Percentiles rank a stretch among this genome's conserved stretches.
These are phyloP conservation scores for Monosporascus sp. DNA, from an alignment of 2,329 filamentous ascomycete genomes.

Conservation along the genomic window DNA sequence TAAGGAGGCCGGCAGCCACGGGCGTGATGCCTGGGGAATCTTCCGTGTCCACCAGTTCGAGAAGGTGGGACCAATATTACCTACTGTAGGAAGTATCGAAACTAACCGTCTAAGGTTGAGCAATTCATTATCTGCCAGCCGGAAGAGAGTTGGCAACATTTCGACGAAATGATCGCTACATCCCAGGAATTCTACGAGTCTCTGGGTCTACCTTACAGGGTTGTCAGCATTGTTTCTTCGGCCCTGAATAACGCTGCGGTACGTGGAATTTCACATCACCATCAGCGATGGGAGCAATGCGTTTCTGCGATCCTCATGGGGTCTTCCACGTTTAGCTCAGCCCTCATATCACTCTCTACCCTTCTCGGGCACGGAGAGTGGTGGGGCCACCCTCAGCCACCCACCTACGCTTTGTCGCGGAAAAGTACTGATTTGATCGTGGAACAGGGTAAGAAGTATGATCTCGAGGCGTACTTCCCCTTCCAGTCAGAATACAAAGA, in stretches of 20 bases:
- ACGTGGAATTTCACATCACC: too few relatives aligned
- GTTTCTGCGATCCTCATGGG: too few relatives aligned
- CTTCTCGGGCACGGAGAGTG: too few relatives aligned
- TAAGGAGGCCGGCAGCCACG: constrained; percentile 88
- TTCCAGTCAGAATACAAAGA: constrained; percentile 98
- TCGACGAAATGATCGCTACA: constrained; percentile 85
- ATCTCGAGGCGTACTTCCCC: constrained; percentile 94
- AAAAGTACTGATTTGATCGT: too few relatives aligned
- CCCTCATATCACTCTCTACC: too few relatives aligned
- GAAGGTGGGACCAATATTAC: constrained; percentile 49
- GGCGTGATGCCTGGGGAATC: constrained; percentile 94
- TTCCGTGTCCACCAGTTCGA: constrained; percentile 99
- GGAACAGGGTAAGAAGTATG: constrained; percentile 68
- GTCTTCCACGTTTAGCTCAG: too few relatives aligned
- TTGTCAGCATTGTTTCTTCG: constrained; percentile 93
- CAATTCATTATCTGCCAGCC: constrained; percentile 61
- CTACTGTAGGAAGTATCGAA: too few relatives aligned
- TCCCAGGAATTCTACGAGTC: constrained; percentile 96
- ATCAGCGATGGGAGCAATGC: too few relatives aligned
- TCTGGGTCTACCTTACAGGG: constrained; percentile 80
- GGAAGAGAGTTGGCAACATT: constrained; percentile 87
- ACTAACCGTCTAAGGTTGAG: constrained; percentile 12
- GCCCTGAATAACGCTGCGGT: constrained; percentile 84
- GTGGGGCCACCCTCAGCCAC: too few relatives aligned
- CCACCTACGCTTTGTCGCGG: too few relatives aligned